Conservation (phyloP, 441 rosid species). For the Sinapis alba region DNA sequence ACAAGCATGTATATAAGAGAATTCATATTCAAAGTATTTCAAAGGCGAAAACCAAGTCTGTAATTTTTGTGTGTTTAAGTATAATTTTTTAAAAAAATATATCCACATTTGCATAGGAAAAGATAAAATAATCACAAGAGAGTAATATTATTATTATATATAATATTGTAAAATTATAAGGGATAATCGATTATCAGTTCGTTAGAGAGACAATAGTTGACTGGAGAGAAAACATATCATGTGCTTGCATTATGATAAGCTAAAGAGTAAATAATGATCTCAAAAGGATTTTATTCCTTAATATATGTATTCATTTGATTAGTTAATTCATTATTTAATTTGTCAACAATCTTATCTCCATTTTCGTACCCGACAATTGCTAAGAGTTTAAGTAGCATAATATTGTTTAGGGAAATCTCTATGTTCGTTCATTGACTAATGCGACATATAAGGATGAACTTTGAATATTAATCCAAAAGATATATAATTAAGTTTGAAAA, state of each 20-base stretch:
- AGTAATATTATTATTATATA: too few relatives aligned
- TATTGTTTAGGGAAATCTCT: neutral
- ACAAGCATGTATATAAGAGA: neutral
- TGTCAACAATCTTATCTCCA: constrained; percentile 24
- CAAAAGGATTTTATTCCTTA: constrained; percentile 40
- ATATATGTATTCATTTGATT: constrained; percentile 16
- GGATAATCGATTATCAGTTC: constrained; percentile 36
- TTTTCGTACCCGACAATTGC: constrained; percentile 25
- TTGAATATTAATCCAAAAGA: neutral
- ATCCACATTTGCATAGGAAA: neutral
- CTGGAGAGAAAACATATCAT: constrained; percentile 40
- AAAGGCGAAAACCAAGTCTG: neutral
- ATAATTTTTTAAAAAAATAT: neutral
- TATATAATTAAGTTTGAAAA: too few relatives aligned
- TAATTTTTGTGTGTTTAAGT: neutral
- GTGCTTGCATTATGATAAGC: constrained; percentile 45
- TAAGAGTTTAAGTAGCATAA: constrained; percentile 15
- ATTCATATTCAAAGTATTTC: constrained; percentile 4
- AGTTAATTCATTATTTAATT: constrained; percentile 8
- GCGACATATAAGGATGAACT: neutral
- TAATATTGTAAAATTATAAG: constrained; percentile 11
- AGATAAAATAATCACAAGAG: neutral
- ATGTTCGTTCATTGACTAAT: constrained; percentile 1
- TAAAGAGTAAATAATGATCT: constrained; percentile 36
- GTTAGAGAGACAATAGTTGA: constrained; percentile 40